Evolutionary conservation across 2,329 filamentous ascomycete species (phyloP).

Genomic region (Apiospora koreana): DNA sequence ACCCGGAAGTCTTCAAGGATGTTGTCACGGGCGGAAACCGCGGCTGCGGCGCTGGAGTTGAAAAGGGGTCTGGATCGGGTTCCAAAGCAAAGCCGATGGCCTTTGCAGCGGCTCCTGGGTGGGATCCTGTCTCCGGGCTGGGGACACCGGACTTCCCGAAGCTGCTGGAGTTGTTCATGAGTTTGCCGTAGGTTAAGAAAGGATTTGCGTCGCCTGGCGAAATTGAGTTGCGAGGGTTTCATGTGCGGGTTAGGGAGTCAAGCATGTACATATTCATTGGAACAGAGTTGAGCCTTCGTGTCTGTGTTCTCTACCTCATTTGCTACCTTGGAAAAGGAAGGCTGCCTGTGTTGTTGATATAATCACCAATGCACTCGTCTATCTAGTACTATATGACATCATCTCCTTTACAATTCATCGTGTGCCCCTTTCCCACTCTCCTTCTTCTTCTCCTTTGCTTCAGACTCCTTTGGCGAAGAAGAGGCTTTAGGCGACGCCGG

Average conservation of each 20-base stretch:
- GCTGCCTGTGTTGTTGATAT: not conserved
- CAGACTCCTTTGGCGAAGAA: constrained; percentile 12
- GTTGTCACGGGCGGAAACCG: constrained; percentile 40
- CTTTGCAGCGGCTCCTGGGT: constrained; percentile 42
- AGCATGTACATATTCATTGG: not conserved
- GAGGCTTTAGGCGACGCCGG: not conserved
- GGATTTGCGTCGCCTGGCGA: too few species aligned
- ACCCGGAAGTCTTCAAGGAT: constrained; percentile 41
- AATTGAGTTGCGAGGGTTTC: too few species aligned
- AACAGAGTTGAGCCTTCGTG: too few species aligned
- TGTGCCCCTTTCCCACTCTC: constrained; percentile 15
- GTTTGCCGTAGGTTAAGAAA: constrained; percentile 23
- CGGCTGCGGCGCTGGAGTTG: constrained; percentile 30
- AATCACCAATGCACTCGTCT: too few species aligned
- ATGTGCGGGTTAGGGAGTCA: too few species aligned
- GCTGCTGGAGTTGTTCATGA: constrained; percentile 34
- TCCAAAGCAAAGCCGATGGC: constrained; percentile 27
- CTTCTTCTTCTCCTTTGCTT: not conserved
- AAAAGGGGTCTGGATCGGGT: not conserved
- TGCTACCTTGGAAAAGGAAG: too few species aligned
- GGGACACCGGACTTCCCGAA: constrained; percentile 37
- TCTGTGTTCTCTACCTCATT: not conserved
- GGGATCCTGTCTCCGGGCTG: constrained; percentile 41
- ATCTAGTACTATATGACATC: not conserved
- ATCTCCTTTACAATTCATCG: constrained; percentile 25